Evolutionary conservation across 164 flowering plant genomes (phyloP).

Genomic region (Tinospora cordifolia): DNA sequence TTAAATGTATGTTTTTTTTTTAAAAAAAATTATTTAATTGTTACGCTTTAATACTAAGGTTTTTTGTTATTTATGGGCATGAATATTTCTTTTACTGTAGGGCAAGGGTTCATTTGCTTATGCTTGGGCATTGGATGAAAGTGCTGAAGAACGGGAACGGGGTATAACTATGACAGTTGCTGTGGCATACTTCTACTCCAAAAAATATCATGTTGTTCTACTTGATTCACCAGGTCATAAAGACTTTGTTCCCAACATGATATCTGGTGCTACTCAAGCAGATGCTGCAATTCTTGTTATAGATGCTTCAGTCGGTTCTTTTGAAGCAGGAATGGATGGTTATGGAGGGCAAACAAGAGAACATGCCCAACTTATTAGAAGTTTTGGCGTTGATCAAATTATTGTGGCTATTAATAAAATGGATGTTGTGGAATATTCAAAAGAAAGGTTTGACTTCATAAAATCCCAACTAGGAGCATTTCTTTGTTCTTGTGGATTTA

Average conservation of each 20-base stretch:
- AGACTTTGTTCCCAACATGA: constrained; percentile 99
- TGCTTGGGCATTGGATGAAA: constrained; percentile 99
- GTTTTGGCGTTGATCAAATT: constrained; percentile 94
- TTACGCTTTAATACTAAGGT: neutral
- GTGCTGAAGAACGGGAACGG: constrained; percentile 92
- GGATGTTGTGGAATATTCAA: constrained; percentile 76
- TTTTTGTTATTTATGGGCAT: neutral
- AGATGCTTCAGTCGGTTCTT: constrained; percentile 87
- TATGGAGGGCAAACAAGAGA: constrained; percentile 86
- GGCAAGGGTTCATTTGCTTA: constrained; percentile 97
- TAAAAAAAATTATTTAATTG: no score
- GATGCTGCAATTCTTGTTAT: constrained; percentile 94
- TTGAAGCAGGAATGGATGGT: constrained; percentile 80
- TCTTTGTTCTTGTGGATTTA: constrained; percentile 78
- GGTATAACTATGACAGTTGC: constrained; percentile 98
- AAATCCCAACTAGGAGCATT: constrained; percentile 59
- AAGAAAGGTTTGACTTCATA: constrained; percentile 74
- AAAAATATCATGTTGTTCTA: constrained; percentile 72
- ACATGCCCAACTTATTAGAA: constrained; percentile 88
- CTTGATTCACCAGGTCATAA: constrained; percentile 99
- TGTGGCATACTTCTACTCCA: constrained; percentile 82
- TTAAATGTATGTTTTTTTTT: constrained; percentile 38
- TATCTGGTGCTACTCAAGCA: constrained; percentile 96
- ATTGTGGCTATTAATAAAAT: constrained; percentile 91
- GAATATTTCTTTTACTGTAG: constrained; percentile 30